Base-by-base conservation (phyloP, 192 early-diverging fungal genomes). In the Coemansia sp. region DNA sequence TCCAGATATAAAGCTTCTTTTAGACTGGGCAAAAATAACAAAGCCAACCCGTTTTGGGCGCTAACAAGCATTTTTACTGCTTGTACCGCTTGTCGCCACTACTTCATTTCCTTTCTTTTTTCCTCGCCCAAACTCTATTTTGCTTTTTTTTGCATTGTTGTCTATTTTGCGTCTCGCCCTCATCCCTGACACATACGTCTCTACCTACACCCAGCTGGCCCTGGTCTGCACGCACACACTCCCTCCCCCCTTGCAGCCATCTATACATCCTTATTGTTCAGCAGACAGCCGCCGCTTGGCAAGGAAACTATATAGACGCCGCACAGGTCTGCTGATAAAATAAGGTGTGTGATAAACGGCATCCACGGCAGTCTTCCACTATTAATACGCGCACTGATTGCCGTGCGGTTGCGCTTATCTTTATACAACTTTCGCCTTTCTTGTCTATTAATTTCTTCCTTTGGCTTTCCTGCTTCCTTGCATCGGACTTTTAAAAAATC, bases 351-450 rank as follows among this genome's bases (percentile, higher is more conserved):
- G 43, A 46, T n/a, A 20, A 46, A 19, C n/a, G 43, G n/a, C 43
- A 46, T 46, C 43, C 19, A 22, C 22, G 19, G 42, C 42, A 43
- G 42, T 43, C 42, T 43, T 19, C 17, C 42, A n/a, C 20, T 19
- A 22, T 46, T 46, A 20, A 46, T 46, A 46, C 43, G 43, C 22
- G 43, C n/a, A n/a, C 22, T 46, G 43, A 46, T 46, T 46, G 43
- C 43, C 43, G 43, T 46, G 19, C 43, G n/a, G 43, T 24, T 49
- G 46, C 46, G 46, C 8, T 24, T 49, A 49, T 49, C 46, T 49
- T 49, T 43, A 43, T n/a, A 31, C 19, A 7, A 27, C 56, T 22
- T 20, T 68, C 53, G 47, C 67, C n/a, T 62, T 54, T 17, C 17
- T 2, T 36, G 29, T 62, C 41, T 57, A 41, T 32, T 2, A 42